Conservation (phyloP, 768 basidiomycete genomes). For the Hortiboletus flavorubellus region DNA sequence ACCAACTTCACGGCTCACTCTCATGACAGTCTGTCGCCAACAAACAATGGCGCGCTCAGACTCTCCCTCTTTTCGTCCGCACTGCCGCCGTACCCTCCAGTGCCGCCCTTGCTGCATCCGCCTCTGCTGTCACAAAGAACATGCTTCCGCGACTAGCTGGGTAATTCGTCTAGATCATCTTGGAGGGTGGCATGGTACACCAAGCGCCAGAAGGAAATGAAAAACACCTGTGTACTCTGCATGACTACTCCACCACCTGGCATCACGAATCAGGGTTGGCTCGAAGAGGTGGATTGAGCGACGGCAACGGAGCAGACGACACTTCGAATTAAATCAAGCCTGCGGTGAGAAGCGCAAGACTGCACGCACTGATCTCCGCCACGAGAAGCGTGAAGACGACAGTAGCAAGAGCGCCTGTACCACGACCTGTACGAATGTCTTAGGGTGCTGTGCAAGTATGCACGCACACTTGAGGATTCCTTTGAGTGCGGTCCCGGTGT, state of each 20-base stretch:
- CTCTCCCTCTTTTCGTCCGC: constrained; percentile 48
- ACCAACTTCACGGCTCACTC: constrained; percentile 19
- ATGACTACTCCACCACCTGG: constrained; percentile 36
- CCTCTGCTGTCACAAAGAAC: constrained; percentile 40
- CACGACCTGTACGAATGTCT: constrained; percentile 76
- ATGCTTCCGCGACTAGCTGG: constrained; percentile 16
- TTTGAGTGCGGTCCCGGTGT: constrained; percentile 51
- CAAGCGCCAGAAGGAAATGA: constrained; percentile 48
- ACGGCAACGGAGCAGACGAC: constrained; percentile 69
- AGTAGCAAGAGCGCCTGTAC: constrained; percentile 51
- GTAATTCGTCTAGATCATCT: constrained; percentile 26
- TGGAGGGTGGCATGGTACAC: constrained; percentile 22
- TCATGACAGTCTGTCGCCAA: constrained; percentile 35
- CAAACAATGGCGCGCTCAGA: constrained; percentile 23
- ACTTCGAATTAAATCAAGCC: constrained; percentile 70
- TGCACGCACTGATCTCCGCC: constrained; percentile 67
- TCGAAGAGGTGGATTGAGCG: constrained; percentile 31
- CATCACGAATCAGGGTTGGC: constrained; percentile 37
- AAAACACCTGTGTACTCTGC: constrained; percentile 57
- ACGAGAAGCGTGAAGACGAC: constrained; percentile 39
- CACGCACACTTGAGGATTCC: constrained; percentile 58
- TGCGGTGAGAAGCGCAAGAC: constrained; percentile 64
- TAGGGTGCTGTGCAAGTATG: constrained; percentile 64
- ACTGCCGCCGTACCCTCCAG: constrained; percentile 43
- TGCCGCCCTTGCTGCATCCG: constrained; percentile 41